A percentile compares a stretch with the other conserved stretches of the same genome.
Conservation (phyloP, 441 rosid species). For the Syzygium malaccense region DNA sequence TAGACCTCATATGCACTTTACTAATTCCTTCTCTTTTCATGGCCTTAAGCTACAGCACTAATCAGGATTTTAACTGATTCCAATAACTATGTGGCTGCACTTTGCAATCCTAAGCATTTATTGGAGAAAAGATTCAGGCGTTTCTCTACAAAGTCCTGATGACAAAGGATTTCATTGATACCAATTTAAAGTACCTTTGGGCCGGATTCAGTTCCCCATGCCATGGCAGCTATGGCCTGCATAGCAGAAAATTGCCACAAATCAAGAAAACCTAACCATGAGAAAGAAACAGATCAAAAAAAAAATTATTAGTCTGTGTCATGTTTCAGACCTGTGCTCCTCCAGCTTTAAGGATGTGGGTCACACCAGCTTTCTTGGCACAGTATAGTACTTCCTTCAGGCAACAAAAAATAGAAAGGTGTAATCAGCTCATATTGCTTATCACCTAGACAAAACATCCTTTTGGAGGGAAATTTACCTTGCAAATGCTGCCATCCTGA, state of each 20-base stretch:
- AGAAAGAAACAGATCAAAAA: neutral
- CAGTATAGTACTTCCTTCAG: slow-evolving; percentile 82
- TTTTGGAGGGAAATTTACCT: slow-evolving; percentile 37
- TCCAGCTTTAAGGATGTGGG: slow-evolving; percentile 94
- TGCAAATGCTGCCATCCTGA: slow-evolving; percentile 84
- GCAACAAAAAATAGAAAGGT: neutral
- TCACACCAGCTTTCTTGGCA: slow-evolving; percentile 92
- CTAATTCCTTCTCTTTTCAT: neutral
- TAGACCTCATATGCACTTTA: neutral
- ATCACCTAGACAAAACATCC: neutral
- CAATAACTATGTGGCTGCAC: neutral
- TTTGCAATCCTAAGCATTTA: neutral
- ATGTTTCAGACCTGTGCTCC: slow-evolving; percentile 77
- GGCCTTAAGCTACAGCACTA: neutral
- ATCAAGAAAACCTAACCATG: neutral
- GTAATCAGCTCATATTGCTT: neutral
- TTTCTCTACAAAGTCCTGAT: neutral
- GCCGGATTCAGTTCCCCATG: slow-evolving; percentile 96
- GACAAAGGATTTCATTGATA: neutral
- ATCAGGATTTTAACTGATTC: neutral
- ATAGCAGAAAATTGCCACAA: slow-evolving; percentile 28
- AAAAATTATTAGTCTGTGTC: neutral
- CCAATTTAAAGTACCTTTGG: slow-evolving; percentile 60
- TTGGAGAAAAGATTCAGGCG: neutral
- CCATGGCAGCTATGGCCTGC: slow-evolving; percentile 21